Conservation (phyloP, 441 rosid species). For the Erysimum pusillum region DNA sequence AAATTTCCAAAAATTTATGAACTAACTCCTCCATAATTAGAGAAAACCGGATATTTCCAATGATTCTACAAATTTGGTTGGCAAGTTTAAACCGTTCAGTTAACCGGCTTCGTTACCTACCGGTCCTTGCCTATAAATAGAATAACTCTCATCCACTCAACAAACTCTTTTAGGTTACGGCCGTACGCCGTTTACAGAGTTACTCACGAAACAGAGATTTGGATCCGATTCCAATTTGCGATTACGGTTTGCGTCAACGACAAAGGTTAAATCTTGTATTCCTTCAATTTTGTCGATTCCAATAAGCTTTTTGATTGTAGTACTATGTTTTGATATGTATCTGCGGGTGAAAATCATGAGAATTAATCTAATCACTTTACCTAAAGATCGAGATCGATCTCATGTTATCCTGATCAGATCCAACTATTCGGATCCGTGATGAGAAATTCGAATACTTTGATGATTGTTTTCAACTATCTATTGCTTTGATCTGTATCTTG, state of each 20-base stretch:
- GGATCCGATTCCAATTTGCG: not conserved
- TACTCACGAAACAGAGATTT: slow-evolving; percentile 27
- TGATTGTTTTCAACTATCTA: no score
- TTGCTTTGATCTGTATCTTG: not conserved
- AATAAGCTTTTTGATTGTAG: not conserved
- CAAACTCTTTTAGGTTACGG: slow-evolving; percentile 22
- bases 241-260: not conserved
- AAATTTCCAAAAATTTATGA: no score
- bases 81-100: not conserved
- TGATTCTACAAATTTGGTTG: not conserved
- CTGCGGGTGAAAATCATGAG: not conserved
- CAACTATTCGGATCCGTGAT: no score
- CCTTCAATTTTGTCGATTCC: not conserved
- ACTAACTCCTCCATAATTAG: no score
- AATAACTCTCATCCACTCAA: slow-evolving; percentile 6
- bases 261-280: not conserved
- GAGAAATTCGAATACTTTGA: no score
- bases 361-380: no score
- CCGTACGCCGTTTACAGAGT: slow-evolving; percentile 33
- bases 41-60: no score
- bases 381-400: not conserved
- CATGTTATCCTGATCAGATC: no score
- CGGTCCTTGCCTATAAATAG: slow-evolving; percentile 6
- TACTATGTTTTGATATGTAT: not conserved
- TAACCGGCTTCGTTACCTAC: slow-evolving; percentile 20